phyloP scores from a whole-genome alignment of 139 green algal genomes.

The Chlamydomonas sp. region DNA sequence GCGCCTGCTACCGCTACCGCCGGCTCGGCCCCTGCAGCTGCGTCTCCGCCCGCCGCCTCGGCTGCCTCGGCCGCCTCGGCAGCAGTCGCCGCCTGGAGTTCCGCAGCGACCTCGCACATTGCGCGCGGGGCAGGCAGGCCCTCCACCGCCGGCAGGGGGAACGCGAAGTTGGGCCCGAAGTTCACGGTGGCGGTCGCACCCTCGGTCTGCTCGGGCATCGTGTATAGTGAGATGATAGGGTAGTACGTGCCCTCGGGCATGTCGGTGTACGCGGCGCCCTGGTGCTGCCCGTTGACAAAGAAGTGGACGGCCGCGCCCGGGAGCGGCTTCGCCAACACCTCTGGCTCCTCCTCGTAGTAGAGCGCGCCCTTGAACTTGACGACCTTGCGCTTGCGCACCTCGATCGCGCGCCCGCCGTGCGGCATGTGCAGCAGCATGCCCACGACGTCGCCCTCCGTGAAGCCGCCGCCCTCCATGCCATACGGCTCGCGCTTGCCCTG shows the following conservation, averaged over 20 bases:
- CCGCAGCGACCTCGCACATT: neutral
- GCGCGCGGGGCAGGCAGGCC: too few species aligned
- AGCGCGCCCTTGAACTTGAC: slow-evolving; percentile 47
- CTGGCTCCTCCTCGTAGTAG: slow-evolving; percentile 36
- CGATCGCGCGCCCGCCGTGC: slow-evolving; percentile 31
- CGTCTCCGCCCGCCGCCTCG: neutral
- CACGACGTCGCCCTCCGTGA: slow-evolving; percentile 29
- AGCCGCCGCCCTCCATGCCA: slow-evolving; percentile 31
- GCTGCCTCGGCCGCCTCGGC: neutral
- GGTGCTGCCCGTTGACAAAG: slow-evolving; percentile 53
- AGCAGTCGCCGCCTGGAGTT: too few species aligned
- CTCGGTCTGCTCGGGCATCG: slow-evolving; percentile 45
- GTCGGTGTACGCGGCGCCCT: slow-evolving; percentile 59
- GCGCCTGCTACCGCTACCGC: too few species aligned
- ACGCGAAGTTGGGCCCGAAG: slow-evolving; percentile 60
- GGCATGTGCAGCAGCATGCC: slow-evolving; percentile 67
- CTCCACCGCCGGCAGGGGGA: slow-evolving; percentile 6
- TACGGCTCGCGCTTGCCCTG: slow-evolving; percentile 32
- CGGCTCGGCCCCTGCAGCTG: neutral
- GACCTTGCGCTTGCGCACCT: slow-evolving; percentile 40
- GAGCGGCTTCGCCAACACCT: slow-evolving; percentile 29
- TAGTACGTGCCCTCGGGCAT: slow-evolving; percentile 78
- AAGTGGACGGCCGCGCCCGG: slow-evolving; percentile 60
- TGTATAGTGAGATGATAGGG: slow-evolving; percentile 71
- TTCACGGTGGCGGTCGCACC: slow-evolving; percentile 60